Evolutionary conservation across 2,329 filamentous ascomycete species (phyloP).

Genomic region (Botrytis elliptica): DNA sequence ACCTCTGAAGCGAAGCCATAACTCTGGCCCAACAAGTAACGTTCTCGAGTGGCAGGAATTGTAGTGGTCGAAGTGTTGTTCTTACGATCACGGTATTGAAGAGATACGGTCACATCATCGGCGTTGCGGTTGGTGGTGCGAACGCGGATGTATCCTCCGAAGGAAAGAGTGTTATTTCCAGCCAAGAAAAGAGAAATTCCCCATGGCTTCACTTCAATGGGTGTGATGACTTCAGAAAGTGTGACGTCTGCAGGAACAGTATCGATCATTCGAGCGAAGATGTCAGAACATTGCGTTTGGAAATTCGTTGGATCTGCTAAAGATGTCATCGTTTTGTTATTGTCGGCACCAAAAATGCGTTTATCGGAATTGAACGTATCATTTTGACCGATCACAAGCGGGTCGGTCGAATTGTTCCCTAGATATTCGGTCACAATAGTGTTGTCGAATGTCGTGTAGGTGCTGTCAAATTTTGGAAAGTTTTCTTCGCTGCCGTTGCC

Average conservation of each 20-base stretch:
- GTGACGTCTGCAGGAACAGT: slow-evolving; percentile 52
- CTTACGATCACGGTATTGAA: neutral
- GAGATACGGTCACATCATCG: neutral
- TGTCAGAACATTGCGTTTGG: slow-evolving; percentile 46
- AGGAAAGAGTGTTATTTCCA: neutral
- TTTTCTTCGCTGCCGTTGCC: neutral
- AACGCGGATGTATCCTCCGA: slow-evolving; percentile 2
- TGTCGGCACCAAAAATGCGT: slow-evolving; percentile 54
- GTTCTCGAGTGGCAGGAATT: neutral
- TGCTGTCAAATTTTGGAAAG: neutral
- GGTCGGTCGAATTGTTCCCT: slow-evolving; percentile 16
- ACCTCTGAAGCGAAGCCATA: neutral
- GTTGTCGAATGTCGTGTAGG: neutral
- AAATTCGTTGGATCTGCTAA: slow-evolving; percentile 48
- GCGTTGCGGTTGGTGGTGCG: neutral
- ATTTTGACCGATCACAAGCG: slow-evolving; percentile 44
- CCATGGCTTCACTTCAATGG: slow-evolving; percentile 42
- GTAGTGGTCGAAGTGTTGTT: neutral
- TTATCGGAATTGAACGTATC: slow-evolving; percentile 52
- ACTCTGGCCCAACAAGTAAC: neutral
- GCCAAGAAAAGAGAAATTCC: neutral
- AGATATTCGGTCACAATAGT: neutral
- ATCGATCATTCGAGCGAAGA: slow-evolving; percentile 60
- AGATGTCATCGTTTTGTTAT: slow-evolving; percentile 52
- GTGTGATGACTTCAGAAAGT: slow-evolving; percentile 51